These are phyloP conservation scores for Cyberlindnera mycetangii DNA, from an alignment of 805 yeast genomes.

Conservation along the genomic window DNA sequence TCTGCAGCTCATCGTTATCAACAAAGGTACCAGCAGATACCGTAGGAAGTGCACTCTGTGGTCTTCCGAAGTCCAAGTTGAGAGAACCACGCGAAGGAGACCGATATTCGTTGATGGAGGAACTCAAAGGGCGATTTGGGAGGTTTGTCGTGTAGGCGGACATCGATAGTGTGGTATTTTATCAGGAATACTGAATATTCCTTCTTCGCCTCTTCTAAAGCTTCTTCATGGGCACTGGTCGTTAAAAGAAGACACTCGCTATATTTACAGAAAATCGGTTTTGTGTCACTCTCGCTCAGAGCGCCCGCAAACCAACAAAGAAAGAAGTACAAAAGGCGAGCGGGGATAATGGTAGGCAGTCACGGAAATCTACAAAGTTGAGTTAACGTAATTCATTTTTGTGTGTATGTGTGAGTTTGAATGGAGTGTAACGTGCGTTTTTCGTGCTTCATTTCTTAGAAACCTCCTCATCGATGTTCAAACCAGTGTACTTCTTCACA, in stretches of 20 bases:
- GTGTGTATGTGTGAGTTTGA: no score
- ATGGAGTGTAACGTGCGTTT: no score
- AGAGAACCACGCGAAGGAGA: constrained; percentile 7
- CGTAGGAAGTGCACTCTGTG: constrained; percentile 3
- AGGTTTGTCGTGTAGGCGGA: neutral
- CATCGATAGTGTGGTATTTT: neutral
- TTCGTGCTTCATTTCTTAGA: constrained; percentile 46
- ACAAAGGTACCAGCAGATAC: constrained; percentile 7
- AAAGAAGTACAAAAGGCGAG: no score
- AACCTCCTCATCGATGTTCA: constrained; percentile 62
- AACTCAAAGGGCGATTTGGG: constrained; percentile 1
- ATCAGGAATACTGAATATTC: neutral
- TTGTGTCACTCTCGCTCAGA: neutral
- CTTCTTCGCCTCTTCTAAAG: no score
- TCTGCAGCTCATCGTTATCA: constrained; percentile 16
- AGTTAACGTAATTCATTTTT: no score
- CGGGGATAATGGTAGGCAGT: no score
- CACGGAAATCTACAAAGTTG: no score
- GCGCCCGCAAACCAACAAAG: no score
- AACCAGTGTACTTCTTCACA: constrained; percentile 51
- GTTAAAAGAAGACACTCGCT: neutral
- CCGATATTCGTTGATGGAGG: constrained; percentile 5
- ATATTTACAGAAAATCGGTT: neutral
- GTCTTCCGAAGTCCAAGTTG: constrained; percentile 7
- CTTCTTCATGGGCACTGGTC: no score